phyloP scores from a whole-genome alignment of 2,329 filamentous ascomycete species.

The Dactylellina cionopaga region DNA sequence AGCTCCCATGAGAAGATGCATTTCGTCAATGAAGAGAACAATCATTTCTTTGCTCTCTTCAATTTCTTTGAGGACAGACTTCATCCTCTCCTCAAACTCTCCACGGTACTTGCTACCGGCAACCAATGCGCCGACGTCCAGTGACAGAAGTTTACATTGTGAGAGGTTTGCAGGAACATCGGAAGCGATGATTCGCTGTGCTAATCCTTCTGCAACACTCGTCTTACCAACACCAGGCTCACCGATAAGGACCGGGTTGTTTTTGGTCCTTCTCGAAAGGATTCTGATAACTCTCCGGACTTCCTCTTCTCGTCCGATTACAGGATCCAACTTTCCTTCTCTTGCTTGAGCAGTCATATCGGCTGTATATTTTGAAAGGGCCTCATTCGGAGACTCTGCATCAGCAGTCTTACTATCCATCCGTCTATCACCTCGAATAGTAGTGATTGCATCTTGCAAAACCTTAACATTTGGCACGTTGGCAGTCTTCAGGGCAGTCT shows the following conservation, averaged over 20 bases:
- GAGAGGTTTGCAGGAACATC: slow-evolving; percentile 96
- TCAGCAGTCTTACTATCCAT: slow-evolving; percentile 98
- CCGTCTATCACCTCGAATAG: slow-evolving; percentile 89
- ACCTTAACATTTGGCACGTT: slow-evolving; percentile 93
- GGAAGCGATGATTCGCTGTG: slow-evolving; percentile 92
- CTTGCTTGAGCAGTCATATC: slow-evolving; percentile 97
- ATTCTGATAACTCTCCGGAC: slow-evolving; percentile 92
- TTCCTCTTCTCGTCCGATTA: slow-evolving; percentile 96
- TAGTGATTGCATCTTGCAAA: slow-evolving; percentile 86
- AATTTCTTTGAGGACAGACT: slow-evolving; percentile 97
- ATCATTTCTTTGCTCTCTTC: slow-evolving; percentile 95
- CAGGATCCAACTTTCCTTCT: slow-evolving; percentile 97
- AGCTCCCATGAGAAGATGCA: slow-evolving; percentile 97
- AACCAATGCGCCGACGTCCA: slow-evolving; percentile 93
- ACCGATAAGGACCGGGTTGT: slow-evolving; percentile 97
- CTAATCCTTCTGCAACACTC: slow-evolving; percentile 94
- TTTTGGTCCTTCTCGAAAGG: slow-evolving; percentile 91
- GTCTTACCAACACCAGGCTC: slow-evolving; percentile 99
- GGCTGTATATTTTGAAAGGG: slow-evolving; percentile 96
- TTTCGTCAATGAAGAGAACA: slow-evolving; percentile 97
- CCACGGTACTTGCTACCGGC: slow-evolving; percentile 98
- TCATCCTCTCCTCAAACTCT: slow-evolving; percentile 99
- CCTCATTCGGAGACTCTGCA: slow-evolving; percentile 84
- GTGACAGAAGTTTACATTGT: slow-evolving; percentile 84
- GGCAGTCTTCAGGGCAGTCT: slow-evolving; percentile 79